phyloP scores from a whole-genome alignment of 495 filamentous ascomycete species.

The Daldinia decipiens region DNA sequence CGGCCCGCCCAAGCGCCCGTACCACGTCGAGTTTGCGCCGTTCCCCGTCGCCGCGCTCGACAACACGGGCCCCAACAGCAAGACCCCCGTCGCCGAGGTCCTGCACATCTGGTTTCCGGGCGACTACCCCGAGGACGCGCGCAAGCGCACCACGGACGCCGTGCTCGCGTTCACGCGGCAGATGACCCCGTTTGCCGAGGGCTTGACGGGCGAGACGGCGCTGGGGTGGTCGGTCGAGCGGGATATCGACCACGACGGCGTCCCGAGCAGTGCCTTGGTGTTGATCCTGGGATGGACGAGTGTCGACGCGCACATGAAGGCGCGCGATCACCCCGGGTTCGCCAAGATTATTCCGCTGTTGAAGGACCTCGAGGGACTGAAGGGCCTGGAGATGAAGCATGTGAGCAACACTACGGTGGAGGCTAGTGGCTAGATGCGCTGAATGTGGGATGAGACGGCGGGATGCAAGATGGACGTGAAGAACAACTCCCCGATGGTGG shows the following conservation, averaged over 20 bases:
- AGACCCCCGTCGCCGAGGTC: constrained; percentile 23
- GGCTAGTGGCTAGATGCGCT: not conserved
- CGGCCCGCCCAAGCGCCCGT: constrained; percentile 9
- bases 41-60: constrained; percentile 15
- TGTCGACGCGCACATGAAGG: constrained; percentile 61
- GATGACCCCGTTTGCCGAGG: constrained; percentile 3
- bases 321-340: constrained; percentile 60
- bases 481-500: not conserved
- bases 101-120: constrained; percentile 28
- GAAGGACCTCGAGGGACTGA: constrained; percentile 13
- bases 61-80: not conserved
- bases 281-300: constrained; percentile 64
- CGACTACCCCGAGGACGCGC: constrained; percentile 25
- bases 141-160: not conserved
- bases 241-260: constrained; percentile 56
- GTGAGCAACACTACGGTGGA: constrained; percentile 28
- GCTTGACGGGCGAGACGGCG: constrained; percentile 49
- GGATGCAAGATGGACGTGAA: not conserved
- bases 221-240: constrained; percentile 58
- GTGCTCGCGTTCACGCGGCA: not conserved
- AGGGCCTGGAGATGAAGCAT: constrained; percentile 32
- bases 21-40: constrained; percentile 29
- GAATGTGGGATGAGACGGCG: not conserved
- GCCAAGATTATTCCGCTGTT: constrained; percentile 25
- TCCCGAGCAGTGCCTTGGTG: constrained; percentile 53